Base-by-base conservation (phyloP, 2,329 filamentous ascomycete genomes). In the Fulvia fulva region DNA sequence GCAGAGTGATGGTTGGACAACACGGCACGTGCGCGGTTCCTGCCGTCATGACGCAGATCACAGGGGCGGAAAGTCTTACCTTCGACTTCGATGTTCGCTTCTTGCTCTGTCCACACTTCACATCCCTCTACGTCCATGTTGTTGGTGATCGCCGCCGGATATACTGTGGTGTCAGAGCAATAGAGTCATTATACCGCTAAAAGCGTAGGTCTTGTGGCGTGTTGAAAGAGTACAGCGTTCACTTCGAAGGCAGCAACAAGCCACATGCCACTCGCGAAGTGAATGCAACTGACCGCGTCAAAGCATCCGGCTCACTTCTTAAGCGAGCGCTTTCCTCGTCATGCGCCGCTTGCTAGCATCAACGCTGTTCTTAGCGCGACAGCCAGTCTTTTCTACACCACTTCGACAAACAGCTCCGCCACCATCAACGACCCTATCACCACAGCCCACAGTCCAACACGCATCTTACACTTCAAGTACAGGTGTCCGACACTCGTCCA, bases 41-140 rank as follows among this genome's bases (percentile, higher is more conserved):
- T 54, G 19, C 52, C 52, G 37, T 22, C 52, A 54, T 54, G 52
- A 54, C 51, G 51, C 51, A 53, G 51, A 37, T 21, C 32, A 9
- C 25, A 43, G 32, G 25, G 51, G 37, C 19, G 28, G 37, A 28
- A 53, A 37, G 9, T 11, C 52, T 47, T 25, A 6, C 47, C 45
- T 44, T 51, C n/a, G 23, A 32, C 34, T 19, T 25, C 34, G 14
- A 21, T 8, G 2, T 30, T 32, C 8, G 25, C 25, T 28, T 44
- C 46, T 34, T 43, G 22, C 32, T 49, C 45, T 5, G 3, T 22
- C 53, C 53, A 55, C 21, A 50, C 23, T 14, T 55, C 19, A 28
- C 53, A 50, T 16, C 44, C 43, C 6, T 50, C n/a, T 28, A 37
- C 30, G 23, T 51, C 32, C 34, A 51, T 51, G 8, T n/a, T 41